These are phyloP conservation scores for Cryphonectria carpinicola DNA, from an alignment of 2,329 filamentous ascomycete species.

Conservation along the genomic window DNA sequence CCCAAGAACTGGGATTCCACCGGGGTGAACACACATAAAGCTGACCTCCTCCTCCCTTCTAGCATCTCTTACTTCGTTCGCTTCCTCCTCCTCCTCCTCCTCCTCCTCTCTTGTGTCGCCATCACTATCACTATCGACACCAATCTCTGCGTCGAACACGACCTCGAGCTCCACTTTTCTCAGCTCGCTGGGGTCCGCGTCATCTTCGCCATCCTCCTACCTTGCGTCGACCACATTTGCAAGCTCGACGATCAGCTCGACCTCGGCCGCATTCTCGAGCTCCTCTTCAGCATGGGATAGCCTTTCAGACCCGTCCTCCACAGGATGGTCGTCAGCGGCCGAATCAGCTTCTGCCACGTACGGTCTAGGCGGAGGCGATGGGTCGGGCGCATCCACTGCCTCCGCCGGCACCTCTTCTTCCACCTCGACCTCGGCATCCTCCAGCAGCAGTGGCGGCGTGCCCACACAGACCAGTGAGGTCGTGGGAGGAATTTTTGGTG, in stretches of 20 bases:
- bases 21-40: neutral
- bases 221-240: conserved; percentile 16
- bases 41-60: conserved; percentile 2
- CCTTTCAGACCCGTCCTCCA: conserved; percentile 16
- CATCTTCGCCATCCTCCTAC: conserved; percentile 41
- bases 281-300: conserved; percentile 15
- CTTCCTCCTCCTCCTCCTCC: conserved; percentile 14
- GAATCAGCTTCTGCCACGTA: conserved; percentile 23
- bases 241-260: conserved; percentile 18
- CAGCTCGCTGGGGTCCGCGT: conserved; percentile 10
- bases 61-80: conserved; percentile 25
- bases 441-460: conserved; percentile 24
- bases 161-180: conserved; percentile 18
- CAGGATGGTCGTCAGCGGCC: conserved; percentile 19
- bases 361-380: conserved; percentile 28
- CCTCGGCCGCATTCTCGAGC: conserved; percentile 15
- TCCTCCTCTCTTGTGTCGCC: conserved; percentile 18
- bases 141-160: conserved; percentile 12
- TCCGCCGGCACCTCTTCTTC: conserved; percentile 35
- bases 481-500: conserved; percentile 61
- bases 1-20: no score
- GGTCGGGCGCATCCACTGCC: conserved; percentile 32
- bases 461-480: conserved; percentile 42
- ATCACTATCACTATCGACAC: conserved; percentile 17
- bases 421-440: conserved; percentile 28